A percentile compares a stretch with the other conserved stretches of the same genome.
phyloP scores from a whole-genome alignment of 1,139 yeast species.

The Groenewaldozyma auringiensis region DNA sequence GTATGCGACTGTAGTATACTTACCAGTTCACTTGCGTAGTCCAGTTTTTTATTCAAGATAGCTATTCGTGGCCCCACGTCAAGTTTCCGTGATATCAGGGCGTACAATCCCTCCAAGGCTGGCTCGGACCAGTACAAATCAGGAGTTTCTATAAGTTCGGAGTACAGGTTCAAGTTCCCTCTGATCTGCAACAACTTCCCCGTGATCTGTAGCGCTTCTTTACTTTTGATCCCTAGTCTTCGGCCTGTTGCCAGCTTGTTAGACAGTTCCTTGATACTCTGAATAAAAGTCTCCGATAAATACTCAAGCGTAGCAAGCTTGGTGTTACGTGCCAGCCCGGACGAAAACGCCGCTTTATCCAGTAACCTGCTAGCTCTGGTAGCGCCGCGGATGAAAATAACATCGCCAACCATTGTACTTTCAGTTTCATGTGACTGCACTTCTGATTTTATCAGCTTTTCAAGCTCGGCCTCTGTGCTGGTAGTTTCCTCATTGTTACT shows the following conservation, averaged over 20 bases:
- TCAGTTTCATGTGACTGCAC: constrained; percentile 4
- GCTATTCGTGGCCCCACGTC: constrained; percentile 73
- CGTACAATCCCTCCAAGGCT: constrained; percentile 64
- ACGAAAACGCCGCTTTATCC: constrained; percentile 84
- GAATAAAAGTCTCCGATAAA: constrained; percentile 59
- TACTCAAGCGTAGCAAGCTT: constrained; percentile 72
- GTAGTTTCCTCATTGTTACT: constrained; percentile 4
- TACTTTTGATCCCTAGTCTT: constrained; percentile 46
- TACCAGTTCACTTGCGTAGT: constrained; percentile 85
- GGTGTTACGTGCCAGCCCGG: constrained; percentile 81
- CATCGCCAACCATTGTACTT: constrained; percentile 56
- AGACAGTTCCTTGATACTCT: constrained; percentile 54
- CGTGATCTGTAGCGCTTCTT: constrained; percentile 59
- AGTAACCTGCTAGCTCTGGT: constrained; percentile 43
- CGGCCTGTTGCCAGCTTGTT: constrained; percentile 58
- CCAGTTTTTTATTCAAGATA: constrained; percentile 74
- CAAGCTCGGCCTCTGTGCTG: constrained; percentile 7
- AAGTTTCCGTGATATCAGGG: constrained; percentile 57
- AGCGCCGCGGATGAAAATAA: constrained; percentile 52
- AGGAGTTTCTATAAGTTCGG: constrained; percentile 88
- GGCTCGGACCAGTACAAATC: constrained; percentile 93
- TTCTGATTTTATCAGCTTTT: constrained; percentile 14
- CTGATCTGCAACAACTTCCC: constrained; percentile 68
- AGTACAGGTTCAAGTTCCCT: constrained; percentile 74
- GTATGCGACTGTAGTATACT: constrained; percentile 67